Conservation (phyloP, 257 asterid genomes). For the Sherardia arvensis region DNA sequence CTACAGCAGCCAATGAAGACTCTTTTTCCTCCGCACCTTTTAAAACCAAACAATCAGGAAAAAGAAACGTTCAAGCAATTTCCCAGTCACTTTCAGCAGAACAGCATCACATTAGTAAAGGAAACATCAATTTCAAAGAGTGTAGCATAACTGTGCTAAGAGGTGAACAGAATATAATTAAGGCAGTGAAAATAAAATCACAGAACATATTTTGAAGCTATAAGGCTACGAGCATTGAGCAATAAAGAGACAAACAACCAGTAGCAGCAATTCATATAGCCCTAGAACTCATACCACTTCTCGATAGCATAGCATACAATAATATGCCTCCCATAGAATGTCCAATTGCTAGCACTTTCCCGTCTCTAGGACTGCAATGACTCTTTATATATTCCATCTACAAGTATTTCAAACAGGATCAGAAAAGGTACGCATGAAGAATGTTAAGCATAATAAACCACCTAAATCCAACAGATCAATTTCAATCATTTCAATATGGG, state of each 20-base stretch:
- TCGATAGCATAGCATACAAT: conserved; percentile 80
- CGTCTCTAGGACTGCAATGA: conserved; percentile 73
- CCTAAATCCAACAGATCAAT: conserved; percentile 4
- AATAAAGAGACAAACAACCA: not conserved
- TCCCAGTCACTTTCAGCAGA: not conserved
- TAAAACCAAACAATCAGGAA: conserved; percentile 9
- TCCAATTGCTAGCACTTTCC: conserved; percentile 78
- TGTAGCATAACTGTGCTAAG: not conserved
- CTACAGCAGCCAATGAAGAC: conserved; percentile 73
- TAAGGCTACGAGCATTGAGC: not conserved
- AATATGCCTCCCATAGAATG: conserved; percentile 98
- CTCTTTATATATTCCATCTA: conserved; percentile 81
- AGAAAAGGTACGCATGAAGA: conserved; percentile 5
- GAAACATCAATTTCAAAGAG: not conserved
- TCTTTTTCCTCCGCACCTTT: conserved; percentile 67
- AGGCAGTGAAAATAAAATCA: not conserved
- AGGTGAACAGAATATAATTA: not conserved
- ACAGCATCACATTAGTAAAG: not conserved
- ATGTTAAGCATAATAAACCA: conserved; percentile 3
- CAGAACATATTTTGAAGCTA: not conserved
- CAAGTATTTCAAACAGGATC: conserved; percentile 9
- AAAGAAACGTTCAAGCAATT: not conserved
- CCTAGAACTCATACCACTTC: conserved; percentile 47
- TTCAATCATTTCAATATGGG: conserved; percentile 25
- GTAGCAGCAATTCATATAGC: not conserved